These are phyloP conservation scores for Yamadazyma diddensiae DNA, from an alignment of 1,139 yeast genomes.

Conservation along the genomic window DNA sequence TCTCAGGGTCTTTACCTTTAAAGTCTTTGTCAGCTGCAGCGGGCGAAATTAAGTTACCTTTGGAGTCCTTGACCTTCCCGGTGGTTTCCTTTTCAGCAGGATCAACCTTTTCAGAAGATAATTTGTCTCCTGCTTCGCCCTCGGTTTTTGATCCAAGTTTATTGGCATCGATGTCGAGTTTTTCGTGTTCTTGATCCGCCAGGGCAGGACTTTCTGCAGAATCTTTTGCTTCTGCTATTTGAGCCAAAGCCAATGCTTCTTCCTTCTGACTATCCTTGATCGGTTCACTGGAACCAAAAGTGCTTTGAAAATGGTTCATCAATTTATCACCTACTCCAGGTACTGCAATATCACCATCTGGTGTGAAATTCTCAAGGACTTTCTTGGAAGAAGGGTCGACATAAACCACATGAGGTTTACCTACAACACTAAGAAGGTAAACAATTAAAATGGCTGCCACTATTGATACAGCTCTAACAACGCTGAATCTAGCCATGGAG, in stretches of 20 bases:
- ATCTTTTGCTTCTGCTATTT: slow-evolving; percentile 7
- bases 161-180: not conserved
- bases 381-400: slow-evolving; percentile 23
- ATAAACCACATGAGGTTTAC: slow-evolving; percentile 21
- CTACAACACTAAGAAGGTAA: slow-evolving; percentile 16
- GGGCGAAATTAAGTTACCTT: slow-evolving; percentile 9
- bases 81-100: not conserved
- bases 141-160: too few species aligned
- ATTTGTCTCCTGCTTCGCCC: too few species aligned
- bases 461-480: slow-evolving; percentile 17
- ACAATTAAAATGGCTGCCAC: slow-evolving; percentile 18
- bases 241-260: slow-evolving; percentile 13
- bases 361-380: slow-evolving; percentile 15
- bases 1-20: slow-evolving; percentile 25
- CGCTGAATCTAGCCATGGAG: slow-evolving; percentile 20
- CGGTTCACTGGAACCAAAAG: slow-evolving; percentile 7
- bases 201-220: slow-evolving; percentile 1
- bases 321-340: not conserved
- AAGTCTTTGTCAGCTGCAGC: slow-evolving; percentile 11
- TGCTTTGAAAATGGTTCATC: slow-evolving; percentile 2
- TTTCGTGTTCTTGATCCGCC: not conserved
- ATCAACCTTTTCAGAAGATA: not conserved
- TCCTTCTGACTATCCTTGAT: slow-evolving; percentile 19
- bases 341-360: slow-evolving; percentile 3
- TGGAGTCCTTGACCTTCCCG: slow-evolving; percentile 5